These are phyloP conservation scores for Pseudofabraea citricarpa DNA, from an alignment of 2,329 filamentous ascomycete genomes.

Conservation along the genomic window DNA sequence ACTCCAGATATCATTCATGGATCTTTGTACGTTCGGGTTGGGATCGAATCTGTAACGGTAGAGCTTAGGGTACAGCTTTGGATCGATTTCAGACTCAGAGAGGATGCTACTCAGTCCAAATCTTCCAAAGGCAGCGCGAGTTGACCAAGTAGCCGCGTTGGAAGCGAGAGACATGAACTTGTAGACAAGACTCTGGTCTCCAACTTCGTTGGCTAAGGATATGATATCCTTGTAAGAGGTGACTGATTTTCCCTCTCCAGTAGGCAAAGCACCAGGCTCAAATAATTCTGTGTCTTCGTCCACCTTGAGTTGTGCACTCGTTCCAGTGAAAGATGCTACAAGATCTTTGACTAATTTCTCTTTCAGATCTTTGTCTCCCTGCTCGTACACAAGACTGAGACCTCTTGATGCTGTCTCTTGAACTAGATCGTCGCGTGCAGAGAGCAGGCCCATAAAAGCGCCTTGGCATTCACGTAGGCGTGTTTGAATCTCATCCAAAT, in stretches of 20 bases:
- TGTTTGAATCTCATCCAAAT: slow-evolving; percentile 67
- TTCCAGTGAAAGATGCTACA: slow-evolving; percentile 82
- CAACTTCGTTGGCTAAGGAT: slow-evolving; percentile 90
- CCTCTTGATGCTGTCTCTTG: slow-evolving; percentile 93
- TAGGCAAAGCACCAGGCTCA: slow-evolving; percentile 83
- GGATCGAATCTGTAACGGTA: slow-evolving; percentile 95
- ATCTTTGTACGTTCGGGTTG: slow-evolving; percentile 84
- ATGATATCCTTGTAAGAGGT: slow-evolving; percentile 98
- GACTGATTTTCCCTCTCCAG: slow-evolving; percentile 81
- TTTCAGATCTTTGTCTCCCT: slow-evolving; percentile 75
- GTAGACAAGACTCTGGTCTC: slow-evolving; percentile 93
- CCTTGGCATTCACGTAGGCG: slow-evolving; percentile 75
- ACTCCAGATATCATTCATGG: slow-evolving; percentile 98
- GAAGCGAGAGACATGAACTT: slow-evolving; percentile 97
- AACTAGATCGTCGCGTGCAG: slow-evolving; percentile 86
- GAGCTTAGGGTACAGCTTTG: slow-evolving; percentile 91
- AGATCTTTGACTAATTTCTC: slow-evolving; percentile 82
- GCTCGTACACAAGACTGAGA: slow-evolving; percentile 88
- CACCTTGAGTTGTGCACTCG: slow-evolving; percentile 71
- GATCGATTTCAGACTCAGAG: slow-evolving; percentile 81
- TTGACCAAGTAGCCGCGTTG: slow-evolving; percentile 95
- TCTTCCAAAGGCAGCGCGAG: slow-evolving; percentile 89
- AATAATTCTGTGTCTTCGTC: slow-evolving; percentile 90
- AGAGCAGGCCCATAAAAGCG: slow-evolving; percentile 82
- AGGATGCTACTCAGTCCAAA: slow-evolving; percentile 91